phyloP scores from a whole-genome alignment of 306 rosid genomes.

The Corylus avellana region DNA sequence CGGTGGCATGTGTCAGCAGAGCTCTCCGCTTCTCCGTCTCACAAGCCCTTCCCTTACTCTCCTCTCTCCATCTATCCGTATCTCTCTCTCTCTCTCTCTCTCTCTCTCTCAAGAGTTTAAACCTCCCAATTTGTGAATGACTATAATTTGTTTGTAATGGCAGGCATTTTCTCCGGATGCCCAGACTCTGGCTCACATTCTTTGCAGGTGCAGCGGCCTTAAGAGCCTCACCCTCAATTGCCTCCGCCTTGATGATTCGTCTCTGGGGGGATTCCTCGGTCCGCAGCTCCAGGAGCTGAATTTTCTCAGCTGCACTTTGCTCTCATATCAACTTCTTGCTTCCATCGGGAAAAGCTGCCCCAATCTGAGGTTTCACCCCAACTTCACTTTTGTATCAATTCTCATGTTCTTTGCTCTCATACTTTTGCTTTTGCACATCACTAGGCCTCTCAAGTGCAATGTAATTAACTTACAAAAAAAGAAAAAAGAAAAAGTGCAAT shows the following conservation, averaged over 20 bases:
- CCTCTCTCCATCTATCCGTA: constrained; percentile 32
- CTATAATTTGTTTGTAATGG: constrained; percentile 3
- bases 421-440: background rate
- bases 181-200: constrained; percentile 11
- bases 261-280: constrained; percentile 11
- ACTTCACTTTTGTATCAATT: background rate
- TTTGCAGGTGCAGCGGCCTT: constrained; percentile 25
- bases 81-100: background rate
- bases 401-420: too few relatives aligned
- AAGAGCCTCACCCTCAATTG: constrained; percentile 30
- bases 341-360: constrained; percentile 25
- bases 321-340: constrained; percentile 26
- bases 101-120: background rate
- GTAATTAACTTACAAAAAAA: too few relatives aligned
- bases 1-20: constrained; percentile 32
- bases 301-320: constrained; percentile 26
- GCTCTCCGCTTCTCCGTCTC: constrained; percentile 22
- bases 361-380: constrained; percentile 25
- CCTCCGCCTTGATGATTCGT: constrained; percentile 28
- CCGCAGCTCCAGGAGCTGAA: constrained; percentile 32
- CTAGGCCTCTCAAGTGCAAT: background rate
- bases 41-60: constrained; percentile 12
- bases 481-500: background rate
- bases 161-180: constrained; percentile 24
- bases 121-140: background rate